A percentile compares a stretch with the other conserved stretches of the same genome.
phyloP scores from a whole-genome alignment of 495 filamentous ascomycete genomes.

The Diplogelasinospora grovesii region DNA sequence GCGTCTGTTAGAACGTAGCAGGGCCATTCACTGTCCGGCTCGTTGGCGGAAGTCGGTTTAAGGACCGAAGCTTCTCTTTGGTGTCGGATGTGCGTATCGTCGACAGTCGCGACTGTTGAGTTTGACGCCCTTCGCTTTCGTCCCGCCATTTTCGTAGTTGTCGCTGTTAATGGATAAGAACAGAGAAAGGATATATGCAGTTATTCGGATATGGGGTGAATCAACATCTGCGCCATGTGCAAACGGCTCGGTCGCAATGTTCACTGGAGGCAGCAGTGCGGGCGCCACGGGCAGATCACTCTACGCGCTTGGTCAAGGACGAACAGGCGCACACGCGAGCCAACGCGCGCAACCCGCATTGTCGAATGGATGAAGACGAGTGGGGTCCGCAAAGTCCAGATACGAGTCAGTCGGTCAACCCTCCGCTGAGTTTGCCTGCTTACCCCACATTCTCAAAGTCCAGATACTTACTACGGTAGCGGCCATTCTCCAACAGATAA shows the following conservation, averaged over 20 bases:
- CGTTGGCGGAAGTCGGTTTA: constrained; percentile 15
- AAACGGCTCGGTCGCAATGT: no score
- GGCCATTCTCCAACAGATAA: no score
- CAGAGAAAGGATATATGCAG: not conserved
- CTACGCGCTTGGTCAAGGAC: not conserved
- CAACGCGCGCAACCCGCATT: not conserved
- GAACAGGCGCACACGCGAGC: not conserved
- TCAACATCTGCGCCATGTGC: no score
- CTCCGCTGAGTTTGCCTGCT: no score
- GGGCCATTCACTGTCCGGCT: constrained; percentile 28
- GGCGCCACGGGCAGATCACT: no score
- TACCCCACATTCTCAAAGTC: no score
- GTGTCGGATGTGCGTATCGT: constrained; percentile 21
- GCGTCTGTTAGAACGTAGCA: constrained; percentile 40
- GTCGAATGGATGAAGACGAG: not conserved
- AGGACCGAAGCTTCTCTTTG: constrained; percentile 29
- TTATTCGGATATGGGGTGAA: not conserved
- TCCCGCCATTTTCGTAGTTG: constrained; percentile 21
- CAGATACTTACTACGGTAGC: no score
- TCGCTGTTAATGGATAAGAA: not conserved
- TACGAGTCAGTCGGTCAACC: no score
- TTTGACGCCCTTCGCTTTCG: constrained; percentile 25
- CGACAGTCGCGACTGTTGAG: constrained; percentile 24
- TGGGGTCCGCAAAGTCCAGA: no score
- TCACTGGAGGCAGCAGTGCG: no score